Evolutionary conservation across 352 stramenopile species (phyloP).

Genomic region (Pythium coloratum): DNA sequence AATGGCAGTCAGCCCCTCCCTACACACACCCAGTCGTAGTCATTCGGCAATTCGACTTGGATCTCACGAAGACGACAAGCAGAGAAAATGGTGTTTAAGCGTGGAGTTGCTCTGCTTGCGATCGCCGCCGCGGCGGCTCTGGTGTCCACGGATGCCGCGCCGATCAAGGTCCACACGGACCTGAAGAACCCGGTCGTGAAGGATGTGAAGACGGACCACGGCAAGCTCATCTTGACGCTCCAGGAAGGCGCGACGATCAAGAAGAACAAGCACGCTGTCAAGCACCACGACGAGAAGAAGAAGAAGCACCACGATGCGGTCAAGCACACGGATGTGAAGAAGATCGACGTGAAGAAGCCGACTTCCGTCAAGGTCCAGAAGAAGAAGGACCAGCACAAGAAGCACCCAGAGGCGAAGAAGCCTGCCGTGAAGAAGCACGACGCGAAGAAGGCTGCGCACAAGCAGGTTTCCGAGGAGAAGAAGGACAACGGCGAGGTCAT

Average conservation of each 20-base stretch:
- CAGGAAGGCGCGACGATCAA: conserved; percentile 11
- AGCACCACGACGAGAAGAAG: conserved; percentile 21
- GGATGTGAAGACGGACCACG: conserved; percentile 16
- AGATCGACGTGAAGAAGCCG: conserved; percentile 15
- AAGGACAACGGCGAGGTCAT: conserved; percentile 40
- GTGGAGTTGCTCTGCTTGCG: conserved; percentile 24
- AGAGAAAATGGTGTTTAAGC: conserved; percentile 32
- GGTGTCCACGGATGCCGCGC: conserved; percentile 15
- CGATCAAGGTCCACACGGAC: conserved; percentile 19
- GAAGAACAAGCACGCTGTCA: conserved; percentile 10
- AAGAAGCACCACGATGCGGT: conserved; percentile 12
- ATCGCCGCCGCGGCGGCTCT: conserved; percentile 16
- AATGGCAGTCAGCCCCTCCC: conserved; percentile 11
- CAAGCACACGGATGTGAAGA: conserved; percentile 17
- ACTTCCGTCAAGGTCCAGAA: background rate
- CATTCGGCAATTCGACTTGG: conserved; percentile 33
- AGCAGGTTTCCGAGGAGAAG: conserved; percentile 25
- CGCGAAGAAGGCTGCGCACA: conserved; percentile 17
- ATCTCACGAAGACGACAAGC: conserved; percentile 9
- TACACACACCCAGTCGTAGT: background rate
- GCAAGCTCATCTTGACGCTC: conserved; percentile 24
- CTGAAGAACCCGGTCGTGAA: conserved; percentile 33
- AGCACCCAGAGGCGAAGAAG: conserved; percentile 12
- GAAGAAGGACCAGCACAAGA: conserved; percentile 12
- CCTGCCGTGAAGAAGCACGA: conserved; percentile 15